phyloP scores from a whole-genome alignment of 805 yeast genomes.

The Sugiyamaella mastotermitis region DNA sequence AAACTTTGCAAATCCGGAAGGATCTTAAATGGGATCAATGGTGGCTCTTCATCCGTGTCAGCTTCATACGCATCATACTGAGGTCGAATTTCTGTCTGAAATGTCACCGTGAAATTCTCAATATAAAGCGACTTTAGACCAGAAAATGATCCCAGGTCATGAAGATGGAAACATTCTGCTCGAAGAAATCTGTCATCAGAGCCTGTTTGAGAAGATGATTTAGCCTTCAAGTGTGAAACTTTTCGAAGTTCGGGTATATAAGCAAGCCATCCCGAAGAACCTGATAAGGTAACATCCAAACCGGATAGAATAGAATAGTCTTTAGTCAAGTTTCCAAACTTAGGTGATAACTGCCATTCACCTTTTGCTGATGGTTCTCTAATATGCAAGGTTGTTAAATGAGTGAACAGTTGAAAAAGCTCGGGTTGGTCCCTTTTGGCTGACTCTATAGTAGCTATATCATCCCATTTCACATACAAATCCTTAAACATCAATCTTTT shows the following conservation, averaged over 20 bases:
- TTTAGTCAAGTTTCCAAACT: neutral
- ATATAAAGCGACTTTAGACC: neutral
- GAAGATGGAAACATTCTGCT: neutral
- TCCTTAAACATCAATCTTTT: slow-evolving; percentile 4
- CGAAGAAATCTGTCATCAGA: no score
- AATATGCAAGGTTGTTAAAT: neutral
- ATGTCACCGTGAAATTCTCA: slow-evolving; percentile 1
- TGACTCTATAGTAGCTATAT: neutral
- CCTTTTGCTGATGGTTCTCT: neutral
- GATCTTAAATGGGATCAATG: no score
- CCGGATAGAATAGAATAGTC: neutral
- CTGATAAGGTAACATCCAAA: slow-evolving; percentile 3
- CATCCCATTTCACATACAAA: slow-evolving; percentile 2
- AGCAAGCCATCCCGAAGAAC: slow-evolving; percentile 8
- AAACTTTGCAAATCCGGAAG: slow-evolving; percentile 1
- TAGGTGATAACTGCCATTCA: neutral
- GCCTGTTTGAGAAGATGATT: neutral
- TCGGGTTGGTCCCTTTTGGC: neutral
- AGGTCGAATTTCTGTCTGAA: no score
- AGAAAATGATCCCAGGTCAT: neutral
- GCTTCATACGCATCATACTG: no score
- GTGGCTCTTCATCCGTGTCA: neutral
- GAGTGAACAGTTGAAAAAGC: neutral
- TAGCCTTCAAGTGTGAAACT: neutral
- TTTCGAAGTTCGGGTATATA: slow-evolving; percentile 1